phyloP scores from a whole-genome alignment of 768 basidiomycete genomes.

The Xanthoconium purpureum region DNA sequence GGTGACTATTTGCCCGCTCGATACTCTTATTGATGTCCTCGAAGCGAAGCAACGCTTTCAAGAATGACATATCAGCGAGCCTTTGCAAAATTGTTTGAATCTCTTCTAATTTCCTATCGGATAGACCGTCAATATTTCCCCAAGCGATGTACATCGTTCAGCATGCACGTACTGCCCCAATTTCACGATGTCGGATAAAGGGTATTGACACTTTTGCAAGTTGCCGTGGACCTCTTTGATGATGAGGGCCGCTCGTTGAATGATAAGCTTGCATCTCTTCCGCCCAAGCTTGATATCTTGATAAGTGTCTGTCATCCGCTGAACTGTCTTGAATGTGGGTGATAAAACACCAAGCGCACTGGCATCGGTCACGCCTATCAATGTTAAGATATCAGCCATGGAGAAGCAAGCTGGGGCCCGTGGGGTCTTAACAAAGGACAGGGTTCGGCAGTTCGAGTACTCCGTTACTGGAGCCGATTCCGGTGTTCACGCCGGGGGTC shows the following conservation, averaged over 20 bases:
- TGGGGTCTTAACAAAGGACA: not conserved
- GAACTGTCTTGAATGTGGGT: not conserved
- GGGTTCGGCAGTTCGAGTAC: not conserved
- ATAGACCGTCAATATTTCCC: not conserved
- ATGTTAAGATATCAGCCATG: not conserved
- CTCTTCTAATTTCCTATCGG: slow-evolving; percentile 2
- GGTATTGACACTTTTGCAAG: not conserved
- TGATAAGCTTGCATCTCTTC: slow-evolving; percentile 1
- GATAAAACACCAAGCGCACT: not conserved
- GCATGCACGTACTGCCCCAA: not conserved
- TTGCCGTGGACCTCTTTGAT: not conserved
- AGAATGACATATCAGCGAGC: slow-evolving; percentile 2
- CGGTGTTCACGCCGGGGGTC: no score
- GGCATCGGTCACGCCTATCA: not conserved
- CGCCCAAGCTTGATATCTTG: not conserved
- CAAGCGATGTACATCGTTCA: no score
- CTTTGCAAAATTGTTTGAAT: not conserved
- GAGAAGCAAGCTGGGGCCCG: not conserved
- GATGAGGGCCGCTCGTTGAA: not conserved
- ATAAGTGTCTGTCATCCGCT: not conserved
- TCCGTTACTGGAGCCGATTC: not conserved
- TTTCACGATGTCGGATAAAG: not conserved
- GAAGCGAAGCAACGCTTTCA: slow-evolving; percentile 1
- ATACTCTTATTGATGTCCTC: not conserved
- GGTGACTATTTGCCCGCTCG: not conserved